Conservation (phyloP, 148 eudicot genomes). For the Gaultheria prostrata region DNA sequence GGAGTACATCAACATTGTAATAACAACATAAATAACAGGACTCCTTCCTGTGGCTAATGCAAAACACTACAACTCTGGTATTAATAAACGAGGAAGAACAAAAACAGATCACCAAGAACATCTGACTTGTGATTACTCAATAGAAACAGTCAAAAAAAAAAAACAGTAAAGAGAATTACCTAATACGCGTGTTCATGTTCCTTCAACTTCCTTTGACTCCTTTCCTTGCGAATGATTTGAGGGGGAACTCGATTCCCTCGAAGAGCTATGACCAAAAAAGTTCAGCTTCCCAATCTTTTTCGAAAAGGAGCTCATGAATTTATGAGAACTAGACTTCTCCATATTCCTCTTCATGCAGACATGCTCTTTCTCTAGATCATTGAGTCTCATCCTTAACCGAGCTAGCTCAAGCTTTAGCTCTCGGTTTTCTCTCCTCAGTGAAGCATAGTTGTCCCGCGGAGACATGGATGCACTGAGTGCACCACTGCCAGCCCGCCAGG, state of each 20-base stretch:
- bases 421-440: slow-evolving; percentile 76
- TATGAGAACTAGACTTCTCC: slow-evolving; percentile 71
- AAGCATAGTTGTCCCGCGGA: slow-evolving; percentile 88
- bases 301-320: slow-evolving; percentile 74
- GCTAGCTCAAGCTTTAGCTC: slow-evolving; percentile 96
- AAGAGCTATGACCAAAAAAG: slow-evolving; percentile 66
- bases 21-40: not conserved
- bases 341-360: slow-evolving; percentile 86
- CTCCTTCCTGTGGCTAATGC: not conserved
- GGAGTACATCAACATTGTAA: not conserved
- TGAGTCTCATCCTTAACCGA: slow-evolving; percentile 81
- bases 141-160: not conserved
- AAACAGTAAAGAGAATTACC: slow-evolving; percentile 10
- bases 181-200: slow-evolving; percentile 35
- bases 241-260: slow-evolving; percentile 75
- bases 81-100: not conserved
- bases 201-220: slow-evolving; percentile 68
- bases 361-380: slow-evolving; percentile 94
- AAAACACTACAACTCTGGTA: slow-evolving; percentile 12
- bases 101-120: slow-evolving; percentile 16
- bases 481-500: slow-evolving; percentile 94
- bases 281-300: slow-evolving; percentile 67
- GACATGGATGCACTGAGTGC: slow-evolving; percentile 95
- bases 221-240: slow-evolving; percentile 69
- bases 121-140: not conserved